A percentile compares a stretch with the other conserved stretches of the same genome.
Conservation (phyloP, 768 basidiomycete genomes). For the Fomitopsis serialis region DNA sequence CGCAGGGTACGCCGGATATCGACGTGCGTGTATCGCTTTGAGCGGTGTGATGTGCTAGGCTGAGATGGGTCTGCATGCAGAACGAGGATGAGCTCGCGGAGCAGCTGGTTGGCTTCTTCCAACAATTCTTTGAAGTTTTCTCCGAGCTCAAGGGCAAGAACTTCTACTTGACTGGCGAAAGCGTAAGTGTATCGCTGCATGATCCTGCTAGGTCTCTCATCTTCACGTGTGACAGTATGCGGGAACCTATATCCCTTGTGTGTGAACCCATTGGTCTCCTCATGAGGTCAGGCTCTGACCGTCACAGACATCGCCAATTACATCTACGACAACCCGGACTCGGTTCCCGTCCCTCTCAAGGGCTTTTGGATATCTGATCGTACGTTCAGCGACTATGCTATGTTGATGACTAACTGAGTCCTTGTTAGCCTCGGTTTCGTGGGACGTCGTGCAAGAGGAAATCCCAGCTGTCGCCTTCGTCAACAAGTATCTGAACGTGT, state of each 20-base stretch:
- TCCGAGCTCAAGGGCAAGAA: constrained; percentile 69
- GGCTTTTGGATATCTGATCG: constrained; percentile 75
- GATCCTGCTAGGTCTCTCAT: not conserved
- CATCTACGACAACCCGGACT: constrained; percentile 53
- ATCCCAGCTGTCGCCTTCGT: constrained; percentile 75
- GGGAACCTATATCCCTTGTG: constrained; percentile 61
- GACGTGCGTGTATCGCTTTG: constrained; percentile 16
- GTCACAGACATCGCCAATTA: constrained; percentile 65
- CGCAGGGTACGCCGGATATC: constrained; percentile 62
- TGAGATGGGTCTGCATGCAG: constrained; percentile 6
- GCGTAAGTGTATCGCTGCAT: constrained; percentile 42
- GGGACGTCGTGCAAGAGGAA: constrained; percentile 56
- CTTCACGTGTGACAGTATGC: constrained; percentile 46
- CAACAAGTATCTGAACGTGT: constrained; percentile 64
- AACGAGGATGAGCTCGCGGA: constrained; percentile 55
- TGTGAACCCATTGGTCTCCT: constrained; percentile 12
- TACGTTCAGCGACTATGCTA: constrained; percentile 27
- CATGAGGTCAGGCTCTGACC: not conserved
- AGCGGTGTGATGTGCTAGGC: no score
- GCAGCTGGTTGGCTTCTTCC: constrained; percentile 55
- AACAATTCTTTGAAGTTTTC: constrained; percentile 75
- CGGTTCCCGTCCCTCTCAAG: constrained; percentile 52
- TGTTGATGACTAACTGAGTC: not conserved
- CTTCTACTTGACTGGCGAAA: constrained; percentile 67
- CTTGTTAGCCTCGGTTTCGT: constrained; percentile 31